phyloP scores from a whole-genome alignment of 2,329 filamentous ascomycete species.

The Botrytis porri region DNA sequence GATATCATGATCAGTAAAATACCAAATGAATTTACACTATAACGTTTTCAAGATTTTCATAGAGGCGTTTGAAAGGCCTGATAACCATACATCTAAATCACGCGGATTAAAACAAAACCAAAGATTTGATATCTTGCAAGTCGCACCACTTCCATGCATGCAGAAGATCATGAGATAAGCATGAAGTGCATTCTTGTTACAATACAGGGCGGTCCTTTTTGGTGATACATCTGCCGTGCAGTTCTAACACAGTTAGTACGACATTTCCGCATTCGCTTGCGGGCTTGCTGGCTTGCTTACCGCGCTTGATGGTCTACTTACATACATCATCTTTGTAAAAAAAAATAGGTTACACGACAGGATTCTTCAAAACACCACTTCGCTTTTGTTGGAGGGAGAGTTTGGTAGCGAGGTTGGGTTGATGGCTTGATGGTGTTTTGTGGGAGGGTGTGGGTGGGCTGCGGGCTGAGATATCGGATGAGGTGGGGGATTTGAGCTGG shows the following conservation, averaged over 20 bases:
- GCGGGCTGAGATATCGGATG: background rate
- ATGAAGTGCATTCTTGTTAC: background rate
- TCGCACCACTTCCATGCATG: background rate
- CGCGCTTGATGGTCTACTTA: background rate
- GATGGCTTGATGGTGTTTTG: no score
- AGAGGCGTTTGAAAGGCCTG: background rate
- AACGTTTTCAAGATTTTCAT: background rate
- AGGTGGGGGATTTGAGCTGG: background rate
- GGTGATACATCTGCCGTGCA: slow-evolving; percentile 7
- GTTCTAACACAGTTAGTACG: slow-evolving; percentile 5
- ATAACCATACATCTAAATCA: slow-evolving; percentile 1
- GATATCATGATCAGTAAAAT: background rate
- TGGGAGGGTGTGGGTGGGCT: background rate
- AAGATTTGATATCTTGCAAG: background rate
- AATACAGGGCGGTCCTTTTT: background rate
- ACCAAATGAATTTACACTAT: background rate
- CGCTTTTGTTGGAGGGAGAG: no score
- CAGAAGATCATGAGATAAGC: background rate
- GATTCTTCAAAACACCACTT: background rate
- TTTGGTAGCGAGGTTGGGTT: background rate
- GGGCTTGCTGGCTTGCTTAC: background rate
- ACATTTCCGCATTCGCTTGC: slow-evolving; percentile 7
- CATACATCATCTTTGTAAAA: background rate
- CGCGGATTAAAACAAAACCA: background rate
- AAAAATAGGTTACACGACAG: background rate